Evolutionary conservation across 495 filamentous ascomycete species (phyloP), one percentile per base, ranked within the genome.

Genomic region (Lasiosphaeriaceae sp.): DNA sequence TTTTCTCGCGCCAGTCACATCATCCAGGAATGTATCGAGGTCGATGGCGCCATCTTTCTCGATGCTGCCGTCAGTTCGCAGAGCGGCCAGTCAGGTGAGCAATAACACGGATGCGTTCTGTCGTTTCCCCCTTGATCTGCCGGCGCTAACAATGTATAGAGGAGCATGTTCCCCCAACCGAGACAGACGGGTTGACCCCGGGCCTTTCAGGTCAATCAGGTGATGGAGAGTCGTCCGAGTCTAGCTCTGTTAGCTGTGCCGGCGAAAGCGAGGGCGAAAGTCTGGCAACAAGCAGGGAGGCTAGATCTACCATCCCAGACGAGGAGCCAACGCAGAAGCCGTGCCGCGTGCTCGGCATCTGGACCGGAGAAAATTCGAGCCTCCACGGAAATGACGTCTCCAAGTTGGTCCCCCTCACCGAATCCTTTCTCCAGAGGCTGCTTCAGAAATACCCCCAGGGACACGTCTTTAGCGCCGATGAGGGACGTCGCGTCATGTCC

Each of bases 1-100:
- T 43, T 9, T 43, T 43, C 39, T 17, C 39, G 39, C 16, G 39
- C 39, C n/a, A 43, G 39, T 12, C 39, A 74, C 48, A 68, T 80
- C 22, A 72, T 80, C 37, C 67, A 77, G 23, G 76, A 81, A 56
- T 73, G 75, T 4, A 74, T 80, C 43, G 72, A 73, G 11, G 72
- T 72, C 2, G 78, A 81, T 20, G 80, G 79, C 2, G 74, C 77
- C 1, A 54, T 78, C 5, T 82, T 78, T 47, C 61, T 78, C 9
- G 79, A 82, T 65, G 77, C 77, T 0, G 71, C 69, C 39, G 55
- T 47, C 20, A 47, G 45, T 19, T 6, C 45, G 14, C 5, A 43
- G 39, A 43, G 39, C 39, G 39, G 39, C 4, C 39, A 43, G 39
- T 43, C 39, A 43, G 39, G 39, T 43, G 39, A 43, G 39, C 39